Percentiles rank a stretch among this genome's conserved stretches.
Evolutionary conservation across 352 stramenopile species (phyloP).

Genomic region (Pythium sp.): DNA sequence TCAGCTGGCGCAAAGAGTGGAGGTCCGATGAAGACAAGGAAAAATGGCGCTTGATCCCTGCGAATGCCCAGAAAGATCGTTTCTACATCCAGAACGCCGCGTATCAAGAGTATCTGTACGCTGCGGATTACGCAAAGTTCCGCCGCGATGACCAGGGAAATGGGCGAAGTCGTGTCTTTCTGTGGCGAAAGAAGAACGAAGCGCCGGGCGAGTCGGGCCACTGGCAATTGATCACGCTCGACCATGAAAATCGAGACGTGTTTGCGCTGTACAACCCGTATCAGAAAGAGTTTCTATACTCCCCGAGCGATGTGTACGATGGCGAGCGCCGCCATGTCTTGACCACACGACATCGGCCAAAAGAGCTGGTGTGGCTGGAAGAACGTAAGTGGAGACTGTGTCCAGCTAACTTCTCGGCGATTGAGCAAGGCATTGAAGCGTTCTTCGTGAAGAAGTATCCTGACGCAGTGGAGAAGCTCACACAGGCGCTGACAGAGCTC

Average conservation of each 20-base stretch:
- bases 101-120: constrained; percentile 62
- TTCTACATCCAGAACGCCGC: constrained; percentile 64
- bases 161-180: constrained; percentile 56
- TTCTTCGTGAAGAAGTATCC: constrained; percentile 69
- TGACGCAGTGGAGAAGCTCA: constrained; percentile 47
- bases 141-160: constrained; percentile 48
- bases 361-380: constrained; percentile 28
- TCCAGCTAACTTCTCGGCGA: constrained; percentile 33
- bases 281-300: constrained; percentile 70
- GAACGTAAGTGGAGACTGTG: constrained; percentile 48
- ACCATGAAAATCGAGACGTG: constrained; percentile 37
- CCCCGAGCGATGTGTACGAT: constrained; percentile 49
- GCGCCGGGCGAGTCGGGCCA: constrained; percentile 44
- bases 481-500: constrained; percentile 36
- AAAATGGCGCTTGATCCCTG: constrained; percentile 59
- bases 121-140: constrained; percentile 70
- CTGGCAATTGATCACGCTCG: constrained; percentile 59
- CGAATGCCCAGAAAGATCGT: constrained; percentile 48
- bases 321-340: constrained; percentile 51
- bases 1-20: constrained; percentile 39
- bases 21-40: constrained; percentile 35
- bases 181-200: constrained; percentile 49
- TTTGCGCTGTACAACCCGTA: constrained; percentile 80
- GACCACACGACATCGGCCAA: constrained; percentile 25
- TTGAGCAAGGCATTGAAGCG: constrained; percentile 66